phyloP scores from a whole-genome alignment of 768 basidiomycete genomes.

The Ramaria sp. region DNA sequence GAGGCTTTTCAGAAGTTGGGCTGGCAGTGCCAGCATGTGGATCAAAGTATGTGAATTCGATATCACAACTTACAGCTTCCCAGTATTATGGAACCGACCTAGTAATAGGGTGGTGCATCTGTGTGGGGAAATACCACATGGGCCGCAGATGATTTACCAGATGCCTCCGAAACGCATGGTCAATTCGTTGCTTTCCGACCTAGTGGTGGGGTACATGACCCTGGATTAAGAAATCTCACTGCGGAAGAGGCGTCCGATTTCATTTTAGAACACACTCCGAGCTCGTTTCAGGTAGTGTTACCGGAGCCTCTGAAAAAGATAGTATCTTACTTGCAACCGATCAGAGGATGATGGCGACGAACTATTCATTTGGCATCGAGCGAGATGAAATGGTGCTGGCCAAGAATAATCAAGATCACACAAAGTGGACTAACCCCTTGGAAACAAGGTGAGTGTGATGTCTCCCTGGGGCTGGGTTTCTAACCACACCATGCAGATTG shows the following conservation, averaged over 20 bases:
- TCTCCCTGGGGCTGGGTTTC: background rate
- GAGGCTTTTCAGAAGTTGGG: constrained; percentile 88
- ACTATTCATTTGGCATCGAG: constrained; percentile 89
- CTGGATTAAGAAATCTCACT: constrained; percentile 53
- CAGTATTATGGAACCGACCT: background rate
- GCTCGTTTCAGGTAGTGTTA: constrained; percentile 55
- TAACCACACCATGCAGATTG: constrained; percentile 34
- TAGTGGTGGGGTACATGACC: constrained; percentile 14
- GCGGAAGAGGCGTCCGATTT: constrained; percentile 62
- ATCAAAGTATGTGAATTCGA: constrained; percentile 49
- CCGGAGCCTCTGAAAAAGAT: background rate
- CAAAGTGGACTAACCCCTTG: constrained; percentile 89
- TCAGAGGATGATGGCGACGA: constrained; percentile 70
- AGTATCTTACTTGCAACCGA: constrained; percentile 3
- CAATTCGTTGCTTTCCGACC: constrained; percentile 72
- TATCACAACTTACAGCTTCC: background rate
- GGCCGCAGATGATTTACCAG: constrained; percentile 69
- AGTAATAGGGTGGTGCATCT: constrained; percentile 57
- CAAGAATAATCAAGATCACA: constrained; percentile 59
- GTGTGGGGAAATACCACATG: constrained; percentile 71
- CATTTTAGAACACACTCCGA: constrained; percentile 75
- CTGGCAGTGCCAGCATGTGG: constrained; percentile 90
- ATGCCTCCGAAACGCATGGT: constrained; percentile 56
- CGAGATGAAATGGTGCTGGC: constrained; percentile 51
- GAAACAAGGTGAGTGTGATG: constrained; percentile 47